phyloP scores from a whole-genome alignment of 2,329 filamentous ascomycete genomes.

The Passalora sequoiae region DNA sequence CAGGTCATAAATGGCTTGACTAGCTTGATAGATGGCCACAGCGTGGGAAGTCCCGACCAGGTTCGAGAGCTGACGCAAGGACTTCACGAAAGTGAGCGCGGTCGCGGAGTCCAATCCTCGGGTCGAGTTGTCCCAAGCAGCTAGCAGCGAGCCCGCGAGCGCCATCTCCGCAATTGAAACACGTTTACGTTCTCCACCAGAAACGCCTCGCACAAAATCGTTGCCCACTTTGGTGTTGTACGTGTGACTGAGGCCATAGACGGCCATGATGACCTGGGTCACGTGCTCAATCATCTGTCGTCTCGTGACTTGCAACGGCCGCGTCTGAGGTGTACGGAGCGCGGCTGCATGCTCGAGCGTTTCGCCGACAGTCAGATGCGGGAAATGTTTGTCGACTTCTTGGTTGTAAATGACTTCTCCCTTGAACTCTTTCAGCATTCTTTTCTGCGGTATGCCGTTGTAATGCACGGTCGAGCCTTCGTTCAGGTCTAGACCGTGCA shows the following conservation, averaged over 20 bases:
- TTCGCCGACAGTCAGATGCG: conserved; percentile 53
- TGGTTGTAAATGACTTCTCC: conserved; percentile 45
- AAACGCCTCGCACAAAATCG: conserved; percentile 58
- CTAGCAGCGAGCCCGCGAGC: conserved; percentile 37
- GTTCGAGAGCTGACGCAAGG: conserved; percentile 48
- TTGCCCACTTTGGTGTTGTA: conserved; percentile 53
- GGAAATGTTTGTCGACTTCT: conserved; percentile 51
- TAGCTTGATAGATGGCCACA: conserved; percentile 55
- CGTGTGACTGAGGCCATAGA: conserved; percentile 53
- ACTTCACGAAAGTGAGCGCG: conserved; percentile 54
- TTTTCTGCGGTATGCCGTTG: conserved; percentile 47
- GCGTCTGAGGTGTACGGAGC: conserved; percentile 45
- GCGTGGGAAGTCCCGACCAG: conserved; percentile 47
- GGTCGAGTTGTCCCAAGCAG: conserved; percentile 45
- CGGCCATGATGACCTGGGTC: conserved; percentile 49
- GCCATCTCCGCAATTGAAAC: conserved; percentile 56
- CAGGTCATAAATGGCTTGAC: conserved; percentile 52
- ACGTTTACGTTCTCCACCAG: conserved; percentile 50
- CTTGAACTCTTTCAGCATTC: conserved; percentile 45
- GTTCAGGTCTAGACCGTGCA: conserved; percentile 53
- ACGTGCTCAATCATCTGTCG: conserved; percentile 45
- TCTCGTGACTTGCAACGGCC: conserved; percentile 36
- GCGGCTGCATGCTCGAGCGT: conserved; percentile 54
- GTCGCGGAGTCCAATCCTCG: conserved; percentile 53
- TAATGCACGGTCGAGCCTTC: conserved; percentile 54